A percentile compares a stretch with the other conserved stretches of the same genome.
Conservation (phyloP, 2,329 filamentous ascomycete species). For the Pseudocercospora pini-densiflorae region DNA sequence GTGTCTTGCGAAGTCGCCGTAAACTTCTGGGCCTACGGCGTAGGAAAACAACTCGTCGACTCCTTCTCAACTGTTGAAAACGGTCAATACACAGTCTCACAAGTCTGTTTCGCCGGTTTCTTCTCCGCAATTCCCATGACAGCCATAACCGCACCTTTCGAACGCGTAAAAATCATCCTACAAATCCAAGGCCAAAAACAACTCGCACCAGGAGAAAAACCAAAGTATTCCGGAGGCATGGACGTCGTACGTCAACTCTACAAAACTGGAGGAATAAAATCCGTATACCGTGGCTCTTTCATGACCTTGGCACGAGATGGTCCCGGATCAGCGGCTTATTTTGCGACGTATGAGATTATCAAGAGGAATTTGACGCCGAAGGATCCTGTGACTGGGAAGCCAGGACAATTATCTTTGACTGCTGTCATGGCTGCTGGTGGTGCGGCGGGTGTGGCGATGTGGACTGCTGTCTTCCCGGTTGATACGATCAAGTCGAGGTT, state of each 20-base stretch:
- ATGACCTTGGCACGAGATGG: slow-evolving; percentile 95
- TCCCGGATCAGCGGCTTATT: slow-evolving; percentile 92
- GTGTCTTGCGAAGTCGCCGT: slow-evolving; percentile 59
- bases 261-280: slow-evolving; percentile 84
- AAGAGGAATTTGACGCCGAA: slow-evolving; percentile 86
- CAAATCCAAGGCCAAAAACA: slow-evolving; percentile 94
- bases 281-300: slow-evolving; percentile 86
- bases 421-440: slow-evolving; percentile 88
- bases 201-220: slow-evolving; percentile 86
- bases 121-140: slow-evolving; percentile 99
- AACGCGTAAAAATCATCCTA: slow-evolving; percentile 97
- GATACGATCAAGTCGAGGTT: slow-evolving; percentile 95
- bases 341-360: slow-evolving; percentile 95
- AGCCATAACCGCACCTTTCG: slow-evolving; percentile 96
- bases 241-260: slow-evolving; percentile 96
- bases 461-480: slow-evolving; percentile 97
- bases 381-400: slow-evolving; percentile 70
- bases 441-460: slow-evolving; percentile 95
- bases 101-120: slow-evolving; percentile 92
- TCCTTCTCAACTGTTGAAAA: slow-evolving; percentile 68
- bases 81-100: slow-evolving; percentile 76
- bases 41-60: slow-evolving; percentile 87
- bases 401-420: slow-evolving; percentile 77
- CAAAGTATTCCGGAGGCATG: slow-evolving; percentile 81
- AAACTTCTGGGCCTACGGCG: slow-evolving; percentile 84